phyloP scores from a whole-genome alignment of 2,329 filamentous ascomycete genomes.

The Aspergillus pseudonomiae region DNA sequence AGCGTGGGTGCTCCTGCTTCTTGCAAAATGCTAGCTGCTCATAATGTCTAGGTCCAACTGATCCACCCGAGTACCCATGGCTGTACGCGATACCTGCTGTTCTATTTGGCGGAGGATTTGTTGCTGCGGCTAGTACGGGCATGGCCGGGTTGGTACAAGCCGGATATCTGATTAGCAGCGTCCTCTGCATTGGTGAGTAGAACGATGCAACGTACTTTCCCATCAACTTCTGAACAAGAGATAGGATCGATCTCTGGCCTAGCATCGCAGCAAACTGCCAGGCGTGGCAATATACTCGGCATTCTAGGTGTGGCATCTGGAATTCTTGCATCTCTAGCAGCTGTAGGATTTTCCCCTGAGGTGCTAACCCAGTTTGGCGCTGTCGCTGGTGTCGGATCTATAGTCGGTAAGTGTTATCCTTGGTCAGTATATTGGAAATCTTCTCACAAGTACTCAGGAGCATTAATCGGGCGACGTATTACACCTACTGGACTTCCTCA shows the following conservation, averaged over 20 bases:
- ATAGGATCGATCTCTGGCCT: constrained; percentile 72
- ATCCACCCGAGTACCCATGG: constrained; percentile 87
- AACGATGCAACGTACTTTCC: not conserved
- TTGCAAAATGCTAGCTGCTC: constrained; percentile 9
- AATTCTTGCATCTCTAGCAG: constrained; percentile 78
- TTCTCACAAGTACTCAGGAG: constrained; percentile 47
- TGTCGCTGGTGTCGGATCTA: constrained; percentile 71
- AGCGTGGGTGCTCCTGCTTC: constrained; percentile 53
- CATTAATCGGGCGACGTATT: constrained; percentile 81
- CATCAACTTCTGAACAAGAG: not conserved
- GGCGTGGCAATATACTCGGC: constrained; percentile 82
- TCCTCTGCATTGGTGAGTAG: constrained; percentile 72
- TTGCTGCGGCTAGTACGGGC: constrained; percentile 78
- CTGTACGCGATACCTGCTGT: constrained; percentile 77
- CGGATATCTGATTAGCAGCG: constrained; percentile 80
- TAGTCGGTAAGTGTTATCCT: constrained; percentile 54
- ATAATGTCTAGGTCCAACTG: constrained; percentile 65
- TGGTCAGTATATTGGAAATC: not conserved
- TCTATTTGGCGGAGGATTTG: constrained; percentile 77
- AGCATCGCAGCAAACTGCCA: constrained; percentile 78
- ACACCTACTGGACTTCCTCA: constrained; percentile 87
- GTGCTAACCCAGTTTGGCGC: constrained; percentile 78
- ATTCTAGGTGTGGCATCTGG: constrained; percentile 83
- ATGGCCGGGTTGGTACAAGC: constrained; percentile 84
- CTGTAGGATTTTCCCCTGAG: constrained; percentile 78